These are phyloP conservation scores for Pseudohyphozyma bogoriensis DNA, from an alignment of 768 basidiomycete species.

Conservation along the genomic window DNA sequence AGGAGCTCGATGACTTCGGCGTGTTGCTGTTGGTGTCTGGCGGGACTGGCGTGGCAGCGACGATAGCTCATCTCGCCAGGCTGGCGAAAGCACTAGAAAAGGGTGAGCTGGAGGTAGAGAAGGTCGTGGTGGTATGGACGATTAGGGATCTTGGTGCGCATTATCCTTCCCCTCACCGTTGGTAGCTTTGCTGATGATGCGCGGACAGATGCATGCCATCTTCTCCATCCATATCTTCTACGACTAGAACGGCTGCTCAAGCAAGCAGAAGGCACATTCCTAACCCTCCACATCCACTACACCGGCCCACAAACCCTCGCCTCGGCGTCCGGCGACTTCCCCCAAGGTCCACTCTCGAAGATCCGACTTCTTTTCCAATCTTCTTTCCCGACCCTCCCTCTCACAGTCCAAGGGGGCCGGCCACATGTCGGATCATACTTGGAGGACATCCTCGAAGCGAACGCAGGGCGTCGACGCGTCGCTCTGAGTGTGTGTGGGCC, in stretches of 20 bases:
- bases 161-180: not conserved
- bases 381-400: not conserved
- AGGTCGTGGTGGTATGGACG: constrained; percentile 4
- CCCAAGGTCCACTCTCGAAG: not conserved
- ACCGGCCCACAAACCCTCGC: not conserved
- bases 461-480: not conserved
- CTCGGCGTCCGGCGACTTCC: not conserved
- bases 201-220: not conserved
- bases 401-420: not conserved
- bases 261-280: too few relatives aligned
- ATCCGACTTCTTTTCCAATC: not conserved
- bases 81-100: not conserved
- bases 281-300: not conserved
- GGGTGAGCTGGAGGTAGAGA: not conserved
- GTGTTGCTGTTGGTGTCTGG: constrained; percentile 2
- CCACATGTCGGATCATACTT: not conserved
- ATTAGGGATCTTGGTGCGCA: not conserved
- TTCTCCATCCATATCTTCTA: constrained; percentile 1
- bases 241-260: not conserved
- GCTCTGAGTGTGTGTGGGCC: constrained; percentile 1
- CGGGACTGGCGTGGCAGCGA: constrained; percentile 1
- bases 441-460: not conserved
- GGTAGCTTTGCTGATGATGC: too few relatives aligned
- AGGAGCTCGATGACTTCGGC: not conserved
- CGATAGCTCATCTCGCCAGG: constrained; percentile 2